phyloP scores from a whole-genome alignment of 2,329 filamentous ascomycete genomes.

The Cadophora gregata region DNA sequence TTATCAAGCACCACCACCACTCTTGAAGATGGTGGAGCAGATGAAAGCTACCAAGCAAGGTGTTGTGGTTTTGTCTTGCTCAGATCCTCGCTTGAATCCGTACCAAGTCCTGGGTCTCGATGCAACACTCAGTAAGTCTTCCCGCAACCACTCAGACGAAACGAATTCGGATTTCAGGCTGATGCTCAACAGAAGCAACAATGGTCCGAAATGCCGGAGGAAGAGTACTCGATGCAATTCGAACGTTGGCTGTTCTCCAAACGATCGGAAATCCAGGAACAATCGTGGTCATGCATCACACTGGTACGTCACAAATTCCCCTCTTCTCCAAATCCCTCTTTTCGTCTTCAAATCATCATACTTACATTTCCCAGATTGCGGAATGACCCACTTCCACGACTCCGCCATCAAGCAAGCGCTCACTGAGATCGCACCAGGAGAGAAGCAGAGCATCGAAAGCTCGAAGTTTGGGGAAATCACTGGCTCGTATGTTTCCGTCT shows the following conservation, averaged over 20 bases:
- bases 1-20: constrained; percentile 29
- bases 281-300: constrained; percentile 38
- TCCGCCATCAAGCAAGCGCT: constrained; percentile 29
- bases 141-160: not conserved
- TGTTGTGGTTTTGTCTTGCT: constrained; percentile 35
- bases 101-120: constrained; percentile 36
- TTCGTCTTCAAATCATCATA: not conserved
- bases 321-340: too few species aligned
- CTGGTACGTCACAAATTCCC: constrained; percentile 22
- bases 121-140: constrained; percentile 27
- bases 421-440: constrained; percentile 28
- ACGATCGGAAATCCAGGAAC: constrained; percentile 32
- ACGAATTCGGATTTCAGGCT: not conserved
- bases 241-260: constrained; percentile 32
- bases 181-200: constrained; percentile 29
- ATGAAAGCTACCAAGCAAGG: constrained; percentile 28
- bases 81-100: constrained; percentile 36
- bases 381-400: constrained; percentile 35
- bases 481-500: constrained; percentile 23
- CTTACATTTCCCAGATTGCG: constrained; percentile 29
- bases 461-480: constrained; percentile 35
- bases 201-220: constrained; percentile 37
- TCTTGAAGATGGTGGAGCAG: constrained; percentile 30
- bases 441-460: constrained; percentile 24
- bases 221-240: constrained; percentile 33